Evolutionary conservation across 78 protist genomes (phyloP).

Genomic region (slime mould (Dictyostelium discoideum)): dicty_2.7 NC_007090.3:1070501-1071000

Average conservation of each 20-base stretch:
- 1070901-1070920: background rate
- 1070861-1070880: background rate
- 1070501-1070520: background rate
- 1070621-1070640: background rate
- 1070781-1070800: background rate
- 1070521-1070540: background rate
- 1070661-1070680: background rate
- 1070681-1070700: background rate
- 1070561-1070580: background rate
- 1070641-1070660: background rate
- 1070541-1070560: background rate
- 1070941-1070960: background rate
- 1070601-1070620: background rate
- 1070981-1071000: background rate
- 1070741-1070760: background rate
- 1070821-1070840: background rate
- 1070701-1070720: background rate
- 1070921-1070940: background rate
- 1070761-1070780: background rate
- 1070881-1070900: background rate
- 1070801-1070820: background rate
- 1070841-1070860: background rate
- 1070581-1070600: background rate
- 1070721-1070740: background rate
- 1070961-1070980: background rate